A percentile compares a stretch with the other conserved stretches of the same genome.
Conservation (phyloP, 495 filamentous ascomycete genomes). For the Penicillium taxi region DNA sequence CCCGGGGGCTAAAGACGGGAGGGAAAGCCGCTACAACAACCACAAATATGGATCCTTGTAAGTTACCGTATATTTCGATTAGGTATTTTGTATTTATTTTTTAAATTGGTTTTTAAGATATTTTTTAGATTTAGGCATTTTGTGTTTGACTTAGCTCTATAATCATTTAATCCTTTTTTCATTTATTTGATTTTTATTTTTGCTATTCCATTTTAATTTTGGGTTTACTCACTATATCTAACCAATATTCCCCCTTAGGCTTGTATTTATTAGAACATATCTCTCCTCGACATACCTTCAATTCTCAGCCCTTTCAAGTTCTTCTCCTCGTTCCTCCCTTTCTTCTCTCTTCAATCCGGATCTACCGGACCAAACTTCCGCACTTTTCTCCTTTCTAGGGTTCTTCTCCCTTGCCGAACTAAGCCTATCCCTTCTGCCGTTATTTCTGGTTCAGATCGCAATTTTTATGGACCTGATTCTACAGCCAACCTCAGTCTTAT, state of each 20-base stretch:
- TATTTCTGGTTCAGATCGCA: slow-evolving; percentile 29
- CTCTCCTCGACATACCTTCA: slow-evolving; percentile 8
- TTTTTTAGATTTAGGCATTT: not conserved
- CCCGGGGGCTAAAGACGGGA: slow-evolving; percentile 25
- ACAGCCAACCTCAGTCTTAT: slow-evolving; percentile 25
- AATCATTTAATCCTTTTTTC: slow-evolving; percentile 5
- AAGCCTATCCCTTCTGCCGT: slow-evolving; percentile 25
- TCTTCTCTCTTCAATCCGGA: slow-evolving; percentile 26
- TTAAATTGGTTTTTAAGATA: slow-evolving; percentile 9
- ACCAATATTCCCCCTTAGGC: slow-evolving; percentile 15
- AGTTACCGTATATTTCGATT: slow-evolving; percentile 1
- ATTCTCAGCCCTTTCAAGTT: slow-evolving; percentile 13
- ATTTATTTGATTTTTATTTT: slow-evolving; percentile 7
- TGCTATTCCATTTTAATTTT: not conserved
- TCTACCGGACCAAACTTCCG: slow-evolving; percentile 34
- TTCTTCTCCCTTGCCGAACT: slow-evolving; percentile 34
- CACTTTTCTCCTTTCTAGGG: slow-evolving; percentile 33
- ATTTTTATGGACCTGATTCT: slow-evolving; percentile 23
- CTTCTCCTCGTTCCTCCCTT: slow-evolving; percentile 35
- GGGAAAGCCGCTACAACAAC: slow-evolving; percentile 33
- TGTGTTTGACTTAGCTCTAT: slow-evolving; percentile 3
- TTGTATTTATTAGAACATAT: slow-evolving; percentile 14
- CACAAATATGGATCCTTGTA: slow-evolving; percentile 11
- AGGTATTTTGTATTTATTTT: slow-evolving; percentile 6
- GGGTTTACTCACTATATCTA: slow-evolving; percentile 23